phyloP scores from a whole-genome alignment of 2,329 filamentous ascomycete genomes.

The Aspergillus melleus region DNA sequence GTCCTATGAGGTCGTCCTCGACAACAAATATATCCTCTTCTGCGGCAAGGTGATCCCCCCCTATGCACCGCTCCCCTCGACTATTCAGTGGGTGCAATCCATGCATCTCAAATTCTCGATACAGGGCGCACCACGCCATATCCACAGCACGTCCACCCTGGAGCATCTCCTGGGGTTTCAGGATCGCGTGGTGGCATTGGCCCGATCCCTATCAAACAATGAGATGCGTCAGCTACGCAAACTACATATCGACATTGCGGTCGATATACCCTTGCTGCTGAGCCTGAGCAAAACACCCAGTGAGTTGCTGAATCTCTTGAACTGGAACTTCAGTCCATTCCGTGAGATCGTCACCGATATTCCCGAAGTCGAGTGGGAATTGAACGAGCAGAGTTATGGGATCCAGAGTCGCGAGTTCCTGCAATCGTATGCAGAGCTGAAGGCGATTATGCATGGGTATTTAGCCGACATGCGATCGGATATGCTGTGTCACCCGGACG shows the following conservation, averaged over 20 bases:
- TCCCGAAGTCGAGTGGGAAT: background rate
- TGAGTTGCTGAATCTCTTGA: constrained; percentile 8
- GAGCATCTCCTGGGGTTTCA: constrained; percentile 9
- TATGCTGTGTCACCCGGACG: constrained; percentile 1
- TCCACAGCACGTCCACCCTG: constrained; percentile 2
- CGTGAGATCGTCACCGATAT: constrained; percentile 2
- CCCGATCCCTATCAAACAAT: background rate
- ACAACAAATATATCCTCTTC: constrained; percentile 13
- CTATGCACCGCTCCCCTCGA: constrained; percentile 9
- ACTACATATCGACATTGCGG: constrained; percentile 3
- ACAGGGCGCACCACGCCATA: constrained; percentile 9
- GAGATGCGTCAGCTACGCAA: background rate
- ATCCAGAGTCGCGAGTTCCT: constrained; percentile 11
- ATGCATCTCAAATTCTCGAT: constrained; percentile 8
- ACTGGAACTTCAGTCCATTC: constrained; percentile 9
- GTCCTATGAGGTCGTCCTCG: constrained; percentile 10
- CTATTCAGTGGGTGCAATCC: constrained; percentile 5
- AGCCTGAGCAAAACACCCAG: constrained; percentile 13
- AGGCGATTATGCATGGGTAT: constrained; percentile 1
- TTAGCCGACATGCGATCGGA: constrained; percentile 11
- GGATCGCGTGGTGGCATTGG: constrained; percentile 4
- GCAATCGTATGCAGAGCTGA: constrained; percentile 3
- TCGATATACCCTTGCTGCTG: constrained; percentile 12
- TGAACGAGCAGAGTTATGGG: constrained; percentile 14
- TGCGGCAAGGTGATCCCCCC: constrained; percentile 10